Evolutionary conservation across 2,329 filamentous ascomycete genomes (phyloP), one percentile per base, ranked within the genome.

Genomic region (Aspergillus eucalypticola): DNA sequence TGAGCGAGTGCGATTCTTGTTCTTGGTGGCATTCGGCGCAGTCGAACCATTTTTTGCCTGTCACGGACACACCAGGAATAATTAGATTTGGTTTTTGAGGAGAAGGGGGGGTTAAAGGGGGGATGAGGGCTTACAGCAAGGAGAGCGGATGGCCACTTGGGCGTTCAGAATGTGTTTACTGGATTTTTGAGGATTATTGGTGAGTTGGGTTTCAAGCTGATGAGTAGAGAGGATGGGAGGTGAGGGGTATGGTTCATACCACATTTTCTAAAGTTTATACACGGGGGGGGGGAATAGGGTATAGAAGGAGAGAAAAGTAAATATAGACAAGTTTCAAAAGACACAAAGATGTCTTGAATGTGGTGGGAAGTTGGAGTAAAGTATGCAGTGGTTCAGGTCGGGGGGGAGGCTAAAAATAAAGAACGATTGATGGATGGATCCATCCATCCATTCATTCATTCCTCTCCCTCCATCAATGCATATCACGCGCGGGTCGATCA

Each of bases 91-190:
- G 10, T 1, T 29, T 29, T 11, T 11, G 10, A n/a, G 17, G 29
- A n/a, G 23, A 11, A 48, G 6, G 8, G 32, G 11, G 3, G 27
- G 25, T 23, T 21, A 13, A 38, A 41, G 23, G 25, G 19, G 13
- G 53, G 48, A 53, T 23, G 51, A 48, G 44, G 39, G 78, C 88
- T 71, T 86, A 94, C 95, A 99, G 84, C 95, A 99, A 64, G 93
- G 91, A 59, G 93, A 95, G 70, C 95, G 91, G 80, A 99, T 96
- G 60, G 94, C 83, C 72, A 99, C 95, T 81, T 99, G 95, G 64
- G 94, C 95, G 83, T 99, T 99, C 77, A 99, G 88, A 73, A 99
- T 84, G 82, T 99, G 95, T 85, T 98, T 98, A 84, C 95, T 97
- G 69, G 27, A 3, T 27, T 54, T 27, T 54, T 38, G 52, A 50